phyloP scores from a whole-genome alignment of 2,329 filamentous ascomycete species.

The Hypomyces perniciosus region DNA sequence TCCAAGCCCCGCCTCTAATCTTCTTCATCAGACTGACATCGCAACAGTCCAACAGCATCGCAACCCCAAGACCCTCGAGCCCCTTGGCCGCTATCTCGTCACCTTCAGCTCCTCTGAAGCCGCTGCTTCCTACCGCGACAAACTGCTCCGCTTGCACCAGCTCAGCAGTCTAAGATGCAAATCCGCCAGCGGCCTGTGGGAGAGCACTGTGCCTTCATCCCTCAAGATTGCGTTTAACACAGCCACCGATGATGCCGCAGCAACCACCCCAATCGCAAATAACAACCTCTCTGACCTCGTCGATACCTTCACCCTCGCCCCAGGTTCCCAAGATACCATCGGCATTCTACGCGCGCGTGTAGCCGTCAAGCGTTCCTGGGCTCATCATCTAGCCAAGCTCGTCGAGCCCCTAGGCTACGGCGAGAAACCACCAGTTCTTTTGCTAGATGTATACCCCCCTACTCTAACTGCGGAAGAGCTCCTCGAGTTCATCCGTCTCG shows the following conservation, averaged over 20 bases:
- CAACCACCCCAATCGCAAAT: not conserved
- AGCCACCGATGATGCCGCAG: not conserved
- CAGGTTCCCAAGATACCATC: conserved; percentile 19
- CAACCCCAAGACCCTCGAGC: conserved; percentile 56
- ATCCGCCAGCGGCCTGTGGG: conserved; percentile 26
- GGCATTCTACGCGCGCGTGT: conserved; percentile 17
- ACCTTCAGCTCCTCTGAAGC: conserved; percentile 57
- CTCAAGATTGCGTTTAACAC: not conserved
- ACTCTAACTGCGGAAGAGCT: conserved; percentile 29
- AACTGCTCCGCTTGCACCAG: conserved; percentile 28
- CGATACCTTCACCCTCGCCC: conserved; percentile 24
- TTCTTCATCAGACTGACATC: conserved; percentile 7
- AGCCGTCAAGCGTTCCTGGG: conserved; percentile 20
- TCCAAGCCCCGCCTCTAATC: not conserved
- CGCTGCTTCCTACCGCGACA: conserved; percentile 52
- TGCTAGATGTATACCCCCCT: conserved; percentile 26
- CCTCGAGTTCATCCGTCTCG: conserved; percentile 33
- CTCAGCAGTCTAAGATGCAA: conserved; percentile 26
- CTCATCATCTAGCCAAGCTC: conserved; percentile 18
- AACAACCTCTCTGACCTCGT: conserved; percentile 16
- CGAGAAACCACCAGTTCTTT: conserved; percentile 23
- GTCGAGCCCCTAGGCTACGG: conserved; percentile 18
- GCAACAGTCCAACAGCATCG: conserved; percentile 55
- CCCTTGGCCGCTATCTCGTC: conserved; percentile 61
- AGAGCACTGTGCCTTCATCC: conserved; percentile 17